Evolutionary conservation across 2,329 filamentous ascomycete species (phyloP), one percentile per base, ranked within the genome.

Genomic region (Cercospora janseana): DNA sequence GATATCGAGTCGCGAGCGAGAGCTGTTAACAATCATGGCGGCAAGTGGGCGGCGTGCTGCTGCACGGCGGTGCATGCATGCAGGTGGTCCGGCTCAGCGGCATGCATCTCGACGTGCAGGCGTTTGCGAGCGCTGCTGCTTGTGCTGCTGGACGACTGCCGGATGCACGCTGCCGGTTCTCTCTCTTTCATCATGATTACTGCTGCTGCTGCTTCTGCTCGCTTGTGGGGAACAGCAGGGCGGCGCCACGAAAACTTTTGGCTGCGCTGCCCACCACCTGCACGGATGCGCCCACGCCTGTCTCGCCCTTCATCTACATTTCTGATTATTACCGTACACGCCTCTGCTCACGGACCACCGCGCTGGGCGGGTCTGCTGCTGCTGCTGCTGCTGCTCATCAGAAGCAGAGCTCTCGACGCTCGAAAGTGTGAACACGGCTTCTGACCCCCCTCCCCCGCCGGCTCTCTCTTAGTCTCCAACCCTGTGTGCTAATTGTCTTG

Each of bases 401-500:
- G 34, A 21, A 18, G 41, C 16, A 18, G 26, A 44, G 41, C 41
- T 44, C 41, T 42, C 40, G n/a, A n/a, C n/a, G n/a, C n/a, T 29
- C 4, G 32, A 44, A 44, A 13, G n/a, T 21, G 41, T 44, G 41
- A 44, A 23, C 41, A 44, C 41, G 27, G 41, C 41, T 32, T 20
- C 18, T 44, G 41, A 29, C 23, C 41, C 41, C n/a, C n/a, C n/a
- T n/a, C n/a, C n/a, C n/a, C 41, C 41, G 41, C 41, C 41, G 34
- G 34, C 41, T 18, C 41, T 44, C 41, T 44, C 10, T 7, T 44
- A 38, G 34, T 38, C 34, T 18, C 31, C 18, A 44, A 32, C 41
- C 20, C 41, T 44, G 41, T n/a, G 21, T 44, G 41, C 41, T n/a
- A 44, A 44, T 44, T 44, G 41, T 44, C 41, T 44, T 44, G 41